Percentiles rank a stretch among this genome's conserved stretches.
phyloP scores from a whole-genome alignment of 805 yeast genomes.

The Wickerhamomyces hampshirensis region DNA sequence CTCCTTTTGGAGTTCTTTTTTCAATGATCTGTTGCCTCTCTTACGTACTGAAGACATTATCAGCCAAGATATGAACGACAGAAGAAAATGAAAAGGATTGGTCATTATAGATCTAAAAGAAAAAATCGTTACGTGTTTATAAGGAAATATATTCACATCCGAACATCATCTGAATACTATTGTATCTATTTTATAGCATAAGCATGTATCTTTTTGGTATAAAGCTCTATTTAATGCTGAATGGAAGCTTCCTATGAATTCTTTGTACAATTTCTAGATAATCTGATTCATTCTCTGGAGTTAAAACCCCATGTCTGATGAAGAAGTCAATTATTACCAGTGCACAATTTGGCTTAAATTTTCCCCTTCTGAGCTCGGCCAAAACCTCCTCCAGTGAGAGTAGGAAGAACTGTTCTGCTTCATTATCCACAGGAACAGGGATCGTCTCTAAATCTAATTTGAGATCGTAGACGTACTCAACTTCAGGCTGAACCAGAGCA shows the following conservation, averaged over 20 bases:
- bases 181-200: too few species aligned
- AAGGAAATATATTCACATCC: too few species aligned
- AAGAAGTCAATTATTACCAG: conserved; percentile 76
- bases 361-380: conserved; percentile 42
- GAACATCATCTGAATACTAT: too few species aligned
- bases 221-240: conserved; percentile 40
- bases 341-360: conserved; percentile 90
- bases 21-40: conserved; percentile 5
- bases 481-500: conserved; percentile 82
- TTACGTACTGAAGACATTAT: conserved; percentile 15
- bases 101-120: too few species aligned
- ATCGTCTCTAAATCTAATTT: conserved; percentile 37
- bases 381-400: conserved; percentile 57
- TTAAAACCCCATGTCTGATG: conserved; percentile 74
- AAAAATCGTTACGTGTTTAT: too few species aligned
- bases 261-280: conserved; percentile 54
- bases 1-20: not conserved
- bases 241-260: conserved; percentile 67
- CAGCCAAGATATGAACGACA: too few species aligned
- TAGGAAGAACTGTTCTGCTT: conserved; percentile 69
- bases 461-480: conserved; percentile 76
- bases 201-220: too few species aligned
- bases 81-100: too few species aligned
- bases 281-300: conserved; percentile 61
- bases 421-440: conserved; percentile 66